A percentile compares a stretch with the other conserved stretches of the same genome.
Conservation (phyloP, 2,329 filamentous ascomycete genomes). For the Pseudocercospora fijiensis region DNA sequence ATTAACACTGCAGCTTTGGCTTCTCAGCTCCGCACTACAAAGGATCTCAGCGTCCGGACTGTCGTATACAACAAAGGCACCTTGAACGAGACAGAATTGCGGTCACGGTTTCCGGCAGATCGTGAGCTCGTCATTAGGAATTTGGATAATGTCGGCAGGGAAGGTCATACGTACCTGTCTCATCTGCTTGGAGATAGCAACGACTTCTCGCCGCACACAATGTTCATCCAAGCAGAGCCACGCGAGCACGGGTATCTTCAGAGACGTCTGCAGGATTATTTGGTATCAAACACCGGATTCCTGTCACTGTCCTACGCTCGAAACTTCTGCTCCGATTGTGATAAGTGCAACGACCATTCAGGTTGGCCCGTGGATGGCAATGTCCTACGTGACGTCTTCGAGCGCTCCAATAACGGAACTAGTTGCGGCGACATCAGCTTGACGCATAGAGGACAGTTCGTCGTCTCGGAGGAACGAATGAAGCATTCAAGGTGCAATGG, state of each 20-base stretch:
- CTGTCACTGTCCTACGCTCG: slow-evolving; percentile 19
- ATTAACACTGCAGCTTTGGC: slow-evolving; percentile 12
- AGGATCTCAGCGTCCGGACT: slow-evolving; percentile 8
- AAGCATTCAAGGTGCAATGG: background rate
- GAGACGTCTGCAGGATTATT: slow-evolving; percentile 30
- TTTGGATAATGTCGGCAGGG: slow-evolving; percentile 46
- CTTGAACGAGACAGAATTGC: slow-evolving; percentile 1
- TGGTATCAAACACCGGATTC: slow-evolving; percentile 27
- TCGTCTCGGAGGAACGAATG: slow-evolving; percentile 8
- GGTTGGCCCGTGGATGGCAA: slow-evolving; percentile 7
- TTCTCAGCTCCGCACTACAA: slow-evolving; percentile 7
- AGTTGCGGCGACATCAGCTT: slow-evolving; percentile 9
- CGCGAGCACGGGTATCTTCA: slow-evolving; percentile 44
- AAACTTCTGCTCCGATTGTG: slow-evolving; percentile 11
- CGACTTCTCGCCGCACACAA: slow-evolving; percentile 45
- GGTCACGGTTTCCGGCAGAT: slow-evolving; percentile 2
- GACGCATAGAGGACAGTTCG: slow-evolving; percentile 15
- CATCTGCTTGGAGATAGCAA: slow-evolving; percentile 48
- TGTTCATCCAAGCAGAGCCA: slow-evolving; percentile 51
- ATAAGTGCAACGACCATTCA: slow-evolving; percentile 10
- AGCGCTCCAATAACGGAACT: slow-evolving; percentile 6
- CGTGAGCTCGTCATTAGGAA: slow-evolving; percentile 28
- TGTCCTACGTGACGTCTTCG: slow-evolving; percentile 7
- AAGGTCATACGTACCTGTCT: slow-evolving; percentile 48
- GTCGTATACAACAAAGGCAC: slow-evolving; percentile 22